Evolutionary conservation across 371 early-diverging fungal genomes (phyloP), one percentile per base, ranked within the genome.

Genomic region (Mortierella sp.): DNA sequence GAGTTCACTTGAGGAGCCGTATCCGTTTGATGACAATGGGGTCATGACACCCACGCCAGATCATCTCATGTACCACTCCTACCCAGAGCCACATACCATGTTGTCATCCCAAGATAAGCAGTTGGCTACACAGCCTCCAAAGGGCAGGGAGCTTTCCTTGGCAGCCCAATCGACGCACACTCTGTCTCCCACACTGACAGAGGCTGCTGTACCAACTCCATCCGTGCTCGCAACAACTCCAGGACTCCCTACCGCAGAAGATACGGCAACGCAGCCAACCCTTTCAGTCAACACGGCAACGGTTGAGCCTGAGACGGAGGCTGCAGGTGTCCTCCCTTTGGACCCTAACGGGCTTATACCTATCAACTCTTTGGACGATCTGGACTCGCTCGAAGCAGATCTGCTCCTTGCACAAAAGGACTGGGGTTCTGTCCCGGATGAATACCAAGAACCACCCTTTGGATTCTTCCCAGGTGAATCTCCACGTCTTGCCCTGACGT

Each of bases 391-490:
- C 26, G 76, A 76, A 41, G 76, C 76, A 12, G 76, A 76, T 38
- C 58, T 76, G 2, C 41, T 76, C 6, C 65, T 76, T 41, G 76
- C 76, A 7, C 76, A 76, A 54, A 68, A 58, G 51, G 76, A 76
- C 43, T 76, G 76, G 76, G 76, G 76, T 21, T 68, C 70, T 14
- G 65, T 69, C 31, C 76, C 76, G 6, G 76, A 76, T 27, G 76
- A 76, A 64, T 76, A 76, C 56, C 76, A 76, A 58, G 76, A 76
- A 34, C 76, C 76, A 23, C 76, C 76, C 8, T 76, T 76, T 58
- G 76, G 76, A 43, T 76, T 76, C 70, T 76, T 76, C 47, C 76
- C 76, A 2, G 76, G 76, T 2, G 76, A 76, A 34, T 69, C 69
- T 14, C 76, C 76, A 7, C 64, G 76, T 3, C 47, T 76, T n/a